Evolutionary conservation across 345 rosid species (phyloP).

Genomic region (Moringa oleifera): DNA sequence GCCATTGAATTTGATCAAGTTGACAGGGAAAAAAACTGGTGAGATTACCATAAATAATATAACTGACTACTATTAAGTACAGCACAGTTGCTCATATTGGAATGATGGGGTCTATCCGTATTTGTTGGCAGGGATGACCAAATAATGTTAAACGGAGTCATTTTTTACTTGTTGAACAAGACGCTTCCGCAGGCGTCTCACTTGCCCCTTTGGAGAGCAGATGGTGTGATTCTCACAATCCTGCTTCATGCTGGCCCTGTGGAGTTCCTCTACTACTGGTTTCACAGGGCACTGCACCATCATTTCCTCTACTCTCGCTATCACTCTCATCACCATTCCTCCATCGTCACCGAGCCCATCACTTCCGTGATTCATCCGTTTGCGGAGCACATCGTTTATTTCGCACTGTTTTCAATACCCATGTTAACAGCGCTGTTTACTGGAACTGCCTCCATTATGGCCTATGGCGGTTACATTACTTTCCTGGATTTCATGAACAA

Average conservation of each 20-base stretch:
- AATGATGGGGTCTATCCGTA: neutral
- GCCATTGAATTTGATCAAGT: slow-evolving; percentile 77
- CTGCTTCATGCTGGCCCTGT: slow-evolving; percentile 72
- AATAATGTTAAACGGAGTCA: slow-evolving; percentile 47
- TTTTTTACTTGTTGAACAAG: slow-evolving; percentile 27
- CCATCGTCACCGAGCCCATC: slow-evolving; percentile 83
- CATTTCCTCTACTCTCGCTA: slow-evolving; percentile 79
- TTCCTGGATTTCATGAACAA: slow-evolving; percentile 51
- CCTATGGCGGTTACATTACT: slow-evolving; percentile 27
- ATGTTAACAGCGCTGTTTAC: slow-evolving; percentile 21
- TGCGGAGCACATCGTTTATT: slow-evolving; percentile 56
- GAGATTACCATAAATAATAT: neutral
- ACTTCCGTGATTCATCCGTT: slow-evolving; percentile 65
- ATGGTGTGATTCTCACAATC: slow-evolving; percentile 37
- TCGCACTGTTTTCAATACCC: slow-evolving; percentile 41
- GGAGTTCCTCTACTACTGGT: slow-evolving; percentile 81
- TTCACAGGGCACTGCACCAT: slow-evolving; percentile 75
- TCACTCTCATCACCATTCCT: slow-evolving; percentile 92
- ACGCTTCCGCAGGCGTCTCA: slow-evolving; percentile 23
- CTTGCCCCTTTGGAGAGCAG: slow-evolving; percentile 57
- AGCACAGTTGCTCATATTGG: neutral
- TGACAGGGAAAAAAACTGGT: slow-evolving; percentile 61
- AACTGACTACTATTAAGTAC: neutral
- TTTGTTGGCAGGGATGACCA: slow-evolving; percentile 81
- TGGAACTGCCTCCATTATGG: slow-evolving; percentile 27